Percentiles rank a stretch among this genome's conserved stretches.
Conservation (phyloP, 805 yeast genomes). For the Barnettozyma pratensis region DNA sequence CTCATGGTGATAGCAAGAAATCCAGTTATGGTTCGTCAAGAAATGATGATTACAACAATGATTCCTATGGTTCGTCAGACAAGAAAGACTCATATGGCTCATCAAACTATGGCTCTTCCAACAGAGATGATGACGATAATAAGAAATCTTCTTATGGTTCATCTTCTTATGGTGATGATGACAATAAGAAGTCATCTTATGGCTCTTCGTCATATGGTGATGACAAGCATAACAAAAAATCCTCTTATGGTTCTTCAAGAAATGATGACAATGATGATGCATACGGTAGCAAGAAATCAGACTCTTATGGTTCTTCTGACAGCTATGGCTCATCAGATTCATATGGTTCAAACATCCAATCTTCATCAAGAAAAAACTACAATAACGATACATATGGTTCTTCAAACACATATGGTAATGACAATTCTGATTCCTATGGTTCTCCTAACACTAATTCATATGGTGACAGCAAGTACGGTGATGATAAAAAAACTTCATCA, state of each 20-base stretch:
- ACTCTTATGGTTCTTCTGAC: neutral
- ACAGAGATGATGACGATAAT: slow-evolving; percentile 1
- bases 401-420: neutral
- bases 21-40: neutral
- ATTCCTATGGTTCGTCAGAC: slow-evolving; percentile 1
- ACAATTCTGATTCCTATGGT: neutral
- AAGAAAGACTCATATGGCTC: slow-evolving; percentile 8
- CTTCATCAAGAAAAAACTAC: neutral
- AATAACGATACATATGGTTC: neutral
- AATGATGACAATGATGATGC: neutral
- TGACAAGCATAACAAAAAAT: neutral
- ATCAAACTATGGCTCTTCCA: slow-evolving; percentile 19
- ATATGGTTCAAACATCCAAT: neutral
- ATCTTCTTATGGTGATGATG: neutral
- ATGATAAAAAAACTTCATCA: neutral
- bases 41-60: neutral
- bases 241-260: neutral
- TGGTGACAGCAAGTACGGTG: no score
- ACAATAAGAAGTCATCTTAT: neutral
- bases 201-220: neutral
- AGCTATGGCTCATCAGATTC: neutral
- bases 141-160: neutral
- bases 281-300: slow-evolving; percentile 6
- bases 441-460: neutral
- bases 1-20: neutral